Percentiles rank a stretch among this genome's conserved stretches.
Conservation (phyloP, 495 filamentous ascomycete genomes). For the Friedmanniomyces simplex region DNA sequence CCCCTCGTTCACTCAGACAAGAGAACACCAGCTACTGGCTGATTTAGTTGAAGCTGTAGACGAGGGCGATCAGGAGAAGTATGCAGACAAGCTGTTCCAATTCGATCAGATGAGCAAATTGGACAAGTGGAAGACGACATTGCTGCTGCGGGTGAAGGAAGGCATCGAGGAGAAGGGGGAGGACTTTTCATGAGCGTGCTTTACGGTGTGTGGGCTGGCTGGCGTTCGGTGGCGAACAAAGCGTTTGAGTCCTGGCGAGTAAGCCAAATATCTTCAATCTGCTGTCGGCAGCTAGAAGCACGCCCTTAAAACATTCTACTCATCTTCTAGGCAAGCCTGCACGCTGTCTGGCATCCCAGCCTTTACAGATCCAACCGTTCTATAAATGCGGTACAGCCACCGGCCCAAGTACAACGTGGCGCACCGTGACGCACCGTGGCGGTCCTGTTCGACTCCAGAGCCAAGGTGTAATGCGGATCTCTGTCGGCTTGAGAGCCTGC, state of each 20-base stretch:
- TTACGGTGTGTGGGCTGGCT: background rate
- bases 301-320: too few relatives aligned
- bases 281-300: too few relatives aligned
- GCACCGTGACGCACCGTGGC: too few relatives aligned
- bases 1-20: slow-evolving; percentile 56
- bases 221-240: background rate
- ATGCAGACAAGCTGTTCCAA: slow-evolving; percentile 74
- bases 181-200: slow-evolving; percentile 50
- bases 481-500: too few relatives aligned
- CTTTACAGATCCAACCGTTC: too few relatives aligned
- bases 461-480: too few relatives aligned
- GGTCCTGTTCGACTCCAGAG: too few relatives aligned
- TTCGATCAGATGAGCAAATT: slow-evolving; percentile 83
- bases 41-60: slow-evolving; percentile 65
- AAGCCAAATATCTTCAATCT: too few relatives aligned
- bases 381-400: too few relatives aligned
- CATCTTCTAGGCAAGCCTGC: too few relatives aligned
- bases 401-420: too few relatives aligned
- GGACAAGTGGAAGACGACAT: slow-evolving; percentile 90
- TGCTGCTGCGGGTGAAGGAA: slow-evolving; percentile 73
- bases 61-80: slow-evolving; percentile 62
- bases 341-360: too few relatives aligned
- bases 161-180: slow-evolving; percentile 66
- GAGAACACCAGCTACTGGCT: slow-evolving; percentile 68
- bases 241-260: background rate